Evolutionary conservation across 1,284 basidiomycete species (phyloP).

Genomic region (Rhodotorula glutinis): DNA sequence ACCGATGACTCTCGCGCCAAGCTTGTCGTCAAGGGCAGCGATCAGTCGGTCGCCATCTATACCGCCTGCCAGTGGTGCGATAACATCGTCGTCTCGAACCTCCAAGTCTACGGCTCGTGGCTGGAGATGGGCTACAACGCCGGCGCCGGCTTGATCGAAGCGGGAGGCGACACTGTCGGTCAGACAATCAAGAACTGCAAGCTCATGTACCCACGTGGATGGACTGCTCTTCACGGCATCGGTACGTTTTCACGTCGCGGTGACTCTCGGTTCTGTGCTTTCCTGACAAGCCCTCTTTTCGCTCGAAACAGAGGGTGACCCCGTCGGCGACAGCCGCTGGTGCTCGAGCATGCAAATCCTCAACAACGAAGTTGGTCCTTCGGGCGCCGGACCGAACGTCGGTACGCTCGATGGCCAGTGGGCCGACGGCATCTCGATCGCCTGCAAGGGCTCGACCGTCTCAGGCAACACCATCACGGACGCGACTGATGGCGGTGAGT

Average conservation of each 20-base stretch:
- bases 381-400: constrained; percentile 27
- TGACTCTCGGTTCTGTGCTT: neutral
- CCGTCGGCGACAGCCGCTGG: constrained; percentile 32
- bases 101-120: constrained; percentile 50
- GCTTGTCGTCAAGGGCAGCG: constrained; percentile 46
- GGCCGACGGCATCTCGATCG: constrained; percentile 74
- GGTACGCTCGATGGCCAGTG: constrained; percentile 19
- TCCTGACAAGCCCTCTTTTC: neutral
- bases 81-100: constrained; percentile 34
- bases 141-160: constrained; percentile 47
- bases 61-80: constrained; percentile 41
- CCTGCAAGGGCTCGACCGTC: constrained; percentile 64
- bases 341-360: constrained; percentile 38
- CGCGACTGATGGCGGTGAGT: constrained; percentile 59
- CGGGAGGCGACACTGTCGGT: constrained; percentile 48
- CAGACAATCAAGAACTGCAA: constrained; percentile 37
- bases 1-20: constrained; percentile 50
- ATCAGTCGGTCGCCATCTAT: constrained; percentile 44
- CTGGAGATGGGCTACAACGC: constrained; percentile 44
- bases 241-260: constrained; percentile 20
- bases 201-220: constrained; percentile 42
- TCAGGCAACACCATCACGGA: constrained; percentile 66
- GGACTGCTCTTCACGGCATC: constrained; percentile 40
- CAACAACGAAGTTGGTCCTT: constrained; percentile 42
- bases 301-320: neutral